These are phyloP conservation scores for Clitoria ternatea DNA, from an alignment of 306 rosid species.

Conservation along the genomic window DNA sequence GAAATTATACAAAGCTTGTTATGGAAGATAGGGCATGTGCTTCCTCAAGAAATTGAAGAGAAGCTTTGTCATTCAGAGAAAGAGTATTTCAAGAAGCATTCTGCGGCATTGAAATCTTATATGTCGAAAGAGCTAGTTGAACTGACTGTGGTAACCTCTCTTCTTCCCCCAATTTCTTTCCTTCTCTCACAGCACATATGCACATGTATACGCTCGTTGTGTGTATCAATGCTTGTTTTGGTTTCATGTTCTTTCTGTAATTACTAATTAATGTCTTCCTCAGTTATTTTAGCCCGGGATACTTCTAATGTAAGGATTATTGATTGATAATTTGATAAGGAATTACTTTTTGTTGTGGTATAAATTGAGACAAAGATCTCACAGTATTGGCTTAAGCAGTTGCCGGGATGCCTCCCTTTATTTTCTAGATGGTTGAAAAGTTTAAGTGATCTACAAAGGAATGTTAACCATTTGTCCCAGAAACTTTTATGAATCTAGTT, in stretches of 20 bases:
- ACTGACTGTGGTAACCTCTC: slow-evolving; percentile 73
- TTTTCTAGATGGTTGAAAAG: neutral
- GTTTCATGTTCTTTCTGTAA: slow-evolving; percentile 4
- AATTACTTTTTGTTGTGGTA: neutral
- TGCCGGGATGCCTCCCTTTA: neutral
- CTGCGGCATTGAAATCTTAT: slow-evolving; percentile 55
- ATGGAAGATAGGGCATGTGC: slow-evolving; percentile 77
- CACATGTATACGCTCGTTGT: neutral
- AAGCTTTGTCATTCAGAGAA: slow-evolving; percentile 67
- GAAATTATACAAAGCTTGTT: slow-evolving; percentile 54
- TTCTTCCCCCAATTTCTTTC: neutral
- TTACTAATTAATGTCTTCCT: neutral
- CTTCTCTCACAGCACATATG: neutral
- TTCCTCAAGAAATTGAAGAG: slow-evolving; percentile 73
- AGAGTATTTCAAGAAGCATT: slow-evolving; percentile 74
- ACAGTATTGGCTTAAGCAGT: neutral
- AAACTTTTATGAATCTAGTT: slow-evolving; percentile 3
- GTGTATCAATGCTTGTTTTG: neutral
- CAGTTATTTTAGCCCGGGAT: neutral
- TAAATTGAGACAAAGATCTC: neutral
- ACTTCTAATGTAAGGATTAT: neutral
- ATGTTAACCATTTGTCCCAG: neutral
- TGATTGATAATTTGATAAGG: neutral
- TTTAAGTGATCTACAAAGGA: slow-evolving; percentile 2
- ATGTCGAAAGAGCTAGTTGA: slow-evolving; percentile 61